These are phyloP conservation scores for Terfezia claveryi DNA, from an alignment of 495 filamentous ascomycete genomes.

Conservation along the genomic window DNA sequence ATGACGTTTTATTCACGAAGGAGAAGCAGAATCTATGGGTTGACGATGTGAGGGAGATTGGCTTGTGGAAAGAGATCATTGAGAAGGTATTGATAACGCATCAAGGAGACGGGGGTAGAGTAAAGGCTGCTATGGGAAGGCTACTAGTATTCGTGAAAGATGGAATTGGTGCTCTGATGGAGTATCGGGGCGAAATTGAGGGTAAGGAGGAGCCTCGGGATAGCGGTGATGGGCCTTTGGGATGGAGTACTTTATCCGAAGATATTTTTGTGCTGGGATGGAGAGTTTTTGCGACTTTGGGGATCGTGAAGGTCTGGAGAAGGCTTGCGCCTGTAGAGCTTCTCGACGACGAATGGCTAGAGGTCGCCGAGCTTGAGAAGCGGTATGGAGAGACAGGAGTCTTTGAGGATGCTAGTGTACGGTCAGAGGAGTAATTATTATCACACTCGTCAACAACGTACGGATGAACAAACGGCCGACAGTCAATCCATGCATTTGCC, in stretches of 20 bases:
- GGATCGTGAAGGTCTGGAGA: conserved; percentile 8
- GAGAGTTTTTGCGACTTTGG: conserved; percentile 31
- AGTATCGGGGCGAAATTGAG: background rate
- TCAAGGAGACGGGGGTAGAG: conserved; percentile 23
- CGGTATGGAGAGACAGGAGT: too few relatives aligned
- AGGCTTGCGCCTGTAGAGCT: too few relatives aligned
- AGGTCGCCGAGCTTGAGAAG: too few relatives aligned
- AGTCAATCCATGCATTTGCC: too few relatives aligned
- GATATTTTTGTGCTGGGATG: conserved; percentile 41
- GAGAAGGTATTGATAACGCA: conserved; percentile 8
- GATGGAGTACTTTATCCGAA: conserved; percentile 51
- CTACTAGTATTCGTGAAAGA: background rate
- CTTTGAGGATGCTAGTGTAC: too few relatives aligned
- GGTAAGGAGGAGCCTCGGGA: conserved; percentile 5
- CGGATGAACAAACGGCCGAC: too few relatives aligned
- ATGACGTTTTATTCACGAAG: conserved; percentile 54
- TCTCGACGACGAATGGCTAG: too few relatives aligned
- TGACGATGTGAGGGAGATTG: conserved; percentile 50
- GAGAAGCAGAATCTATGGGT: conserved; percentile 86
- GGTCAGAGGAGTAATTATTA: too few relatives aligned
- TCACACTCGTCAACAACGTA: too few relatives aligned
- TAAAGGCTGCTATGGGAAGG: background rate
- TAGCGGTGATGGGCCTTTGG: conserved; percentile 38
- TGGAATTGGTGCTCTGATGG: background rate
- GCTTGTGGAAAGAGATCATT: conserved; percentile 37